A percentile compares a stretch with the other conserved stretches of the same genome.
Conservation (phyloP, 257 asterid species). For the Perilla frutescens region DNA sequence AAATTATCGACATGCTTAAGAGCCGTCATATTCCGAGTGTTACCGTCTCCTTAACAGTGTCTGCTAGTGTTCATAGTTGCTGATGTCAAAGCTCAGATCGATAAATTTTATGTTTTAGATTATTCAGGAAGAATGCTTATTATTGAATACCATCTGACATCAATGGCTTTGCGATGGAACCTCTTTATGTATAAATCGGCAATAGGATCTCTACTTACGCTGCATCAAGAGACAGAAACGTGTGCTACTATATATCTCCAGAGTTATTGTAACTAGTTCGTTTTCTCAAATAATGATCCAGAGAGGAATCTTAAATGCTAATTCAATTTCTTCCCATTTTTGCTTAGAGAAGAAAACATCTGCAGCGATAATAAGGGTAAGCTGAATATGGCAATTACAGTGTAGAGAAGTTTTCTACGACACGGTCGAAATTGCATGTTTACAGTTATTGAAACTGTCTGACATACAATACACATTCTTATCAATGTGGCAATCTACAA, state of each 20-base stretch:
- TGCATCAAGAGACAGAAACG: neutral
- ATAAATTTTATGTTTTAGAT: constrained; percentile 24
- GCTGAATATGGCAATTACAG: no score
- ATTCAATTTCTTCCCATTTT: no score
- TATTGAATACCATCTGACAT: constrained; percentile 1
- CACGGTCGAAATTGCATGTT: neutral
- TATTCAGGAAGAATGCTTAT: constrained; percentile 28
- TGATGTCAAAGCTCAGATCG: constrained; percentile 14
- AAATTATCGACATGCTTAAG: constrained; percentile 5
- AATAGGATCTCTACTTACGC: constrained; percentile 14
- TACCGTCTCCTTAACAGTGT: constrained; percentile 10
- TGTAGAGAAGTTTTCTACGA: neutral
- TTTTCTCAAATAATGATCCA: constrained; percentile 6
- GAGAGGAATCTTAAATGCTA: neutral
- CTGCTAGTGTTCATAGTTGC: constrained; percentile 36
- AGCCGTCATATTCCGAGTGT: constrained; percentile 7
- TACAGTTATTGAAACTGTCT: no score
- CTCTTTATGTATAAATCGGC: constrained; percentile 29
- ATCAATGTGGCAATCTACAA: no score
- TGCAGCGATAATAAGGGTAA: no score
- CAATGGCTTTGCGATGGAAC: neutral
- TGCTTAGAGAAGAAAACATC: no score
- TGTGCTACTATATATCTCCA: neutral
- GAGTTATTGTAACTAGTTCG: constrained; percentile 3
- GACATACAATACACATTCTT: neutral